phyloP scores from a whole-genome alignment of 257 asterid species.

The Solanum virginianum region DNA sequence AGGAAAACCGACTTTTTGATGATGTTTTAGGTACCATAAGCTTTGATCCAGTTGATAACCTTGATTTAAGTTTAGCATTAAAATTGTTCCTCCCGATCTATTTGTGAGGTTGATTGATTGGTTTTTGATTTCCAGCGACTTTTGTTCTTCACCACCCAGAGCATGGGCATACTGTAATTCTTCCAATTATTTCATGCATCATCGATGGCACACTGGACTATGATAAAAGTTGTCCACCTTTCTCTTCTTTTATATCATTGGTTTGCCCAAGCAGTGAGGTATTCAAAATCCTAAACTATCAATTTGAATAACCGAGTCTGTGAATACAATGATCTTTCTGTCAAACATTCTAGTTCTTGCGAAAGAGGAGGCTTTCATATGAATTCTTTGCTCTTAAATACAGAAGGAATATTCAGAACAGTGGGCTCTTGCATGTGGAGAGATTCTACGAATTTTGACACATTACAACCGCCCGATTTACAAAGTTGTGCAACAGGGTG shows the following conservation, averaged over 20 bases:
- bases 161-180: slow-evolving; percentile 94
- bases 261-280: slow-evolving; percentile 83
- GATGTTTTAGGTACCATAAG: slow-evolving; percentile 72
- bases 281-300: slow-evolving; percentile 4
- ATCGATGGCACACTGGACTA: slow-evolving; percentile 76
- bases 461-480: slow-evolving; percentile 90
- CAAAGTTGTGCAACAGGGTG: slow-evolving; percentile 56
- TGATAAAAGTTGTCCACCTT: slow-evolving; percentile 63
- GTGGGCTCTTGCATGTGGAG: slow-evolving; percentile 99
- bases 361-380: slow-evolving; percentile 7
- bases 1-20: slow-evolving; percentile 82
- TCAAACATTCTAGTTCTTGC: background rate
- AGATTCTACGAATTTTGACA: slow-evolving; percentile 80
- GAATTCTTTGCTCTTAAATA: slow-evolving; percentile 5
- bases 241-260: slow-evolving; percentile 86
- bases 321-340: background rate
- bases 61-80: background rate
- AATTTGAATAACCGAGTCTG: background rate
- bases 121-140: slow-evolving; percentile 52
- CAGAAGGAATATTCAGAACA: slow-evolving; percentile 95
- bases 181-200: slow-evolving; percentile 88
- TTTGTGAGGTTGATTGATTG: background rate
- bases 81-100: background rate
- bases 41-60: background rate
- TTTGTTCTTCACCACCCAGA: slow-evolving; percentile 98